Conservation (phyloP, 2,329 filamentous ascomycete genomes). For the Sporothrix protearum region DNA sequence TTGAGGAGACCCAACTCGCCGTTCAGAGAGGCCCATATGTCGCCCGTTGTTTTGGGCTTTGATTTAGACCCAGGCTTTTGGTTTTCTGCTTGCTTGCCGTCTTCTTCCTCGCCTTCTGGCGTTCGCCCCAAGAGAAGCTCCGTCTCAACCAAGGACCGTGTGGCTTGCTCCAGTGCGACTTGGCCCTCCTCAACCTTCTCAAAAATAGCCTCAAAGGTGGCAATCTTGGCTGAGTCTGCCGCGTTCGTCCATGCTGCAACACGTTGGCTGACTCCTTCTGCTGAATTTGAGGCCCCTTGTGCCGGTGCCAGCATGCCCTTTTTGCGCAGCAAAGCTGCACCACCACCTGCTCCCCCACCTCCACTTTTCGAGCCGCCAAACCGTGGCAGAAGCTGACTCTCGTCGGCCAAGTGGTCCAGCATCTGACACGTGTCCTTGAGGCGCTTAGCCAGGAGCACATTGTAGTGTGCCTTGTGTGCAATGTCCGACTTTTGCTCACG, state of each 20-base stretch:
- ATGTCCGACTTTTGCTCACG: slow-evolving; percentile 56
- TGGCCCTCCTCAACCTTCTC: slow-evolving; percentile 60
- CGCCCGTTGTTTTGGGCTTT: slow-evolving; percentile 33
- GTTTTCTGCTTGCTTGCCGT: not conserved
- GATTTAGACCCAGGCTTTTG: not conserved
- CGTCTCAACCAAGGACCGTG: slow-evolving; percentile 48
- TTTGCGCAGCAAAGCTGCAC: slow-evolving; percentile 30
- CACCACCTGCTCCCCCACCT: not conserved
- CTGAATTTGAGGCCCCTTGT: slow-evolving; percentile 37
- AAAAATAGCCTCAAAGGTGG: slow-evolving; percentile 55
- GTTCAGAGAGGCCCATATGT: slow-evolving; percentile 52
- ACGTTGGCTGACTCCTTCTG: slow-evolving; percentile 40
- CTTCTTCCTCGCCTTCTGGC: slow-evolving; percentile 27
- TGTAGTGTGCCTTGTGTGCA: slow-evolving; percentile 57
- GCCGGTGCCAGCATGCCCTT: slow-evolving; percentile 40
- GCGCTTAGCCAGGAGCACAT: slow-evolving; percentile 48
- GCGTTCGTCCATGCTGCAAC: slow-evolving; percentile 59
- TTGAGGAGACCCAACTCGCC: slow-evolving; percentile 54
- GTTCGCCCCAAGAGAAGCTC: slow-evolving; percentile 43
- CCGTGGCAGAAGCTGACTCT: slow-evolving; percentile 58
- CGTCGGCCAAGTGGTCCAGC: slow-evolving; percentile 55
- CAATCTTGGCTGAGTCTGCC: slow-evolving; percentile 57
- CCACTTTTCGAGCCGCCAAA: slow-evolving; percentile 43
- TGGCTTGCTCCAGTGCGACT: slow-evolving; percentile 52
- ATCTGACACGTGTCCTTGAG: slow-evolving; percentile 48